Conservation (phyloP, 2,329 filamentous ascomycete genomes). For the Diaporthe citri region DNA sequence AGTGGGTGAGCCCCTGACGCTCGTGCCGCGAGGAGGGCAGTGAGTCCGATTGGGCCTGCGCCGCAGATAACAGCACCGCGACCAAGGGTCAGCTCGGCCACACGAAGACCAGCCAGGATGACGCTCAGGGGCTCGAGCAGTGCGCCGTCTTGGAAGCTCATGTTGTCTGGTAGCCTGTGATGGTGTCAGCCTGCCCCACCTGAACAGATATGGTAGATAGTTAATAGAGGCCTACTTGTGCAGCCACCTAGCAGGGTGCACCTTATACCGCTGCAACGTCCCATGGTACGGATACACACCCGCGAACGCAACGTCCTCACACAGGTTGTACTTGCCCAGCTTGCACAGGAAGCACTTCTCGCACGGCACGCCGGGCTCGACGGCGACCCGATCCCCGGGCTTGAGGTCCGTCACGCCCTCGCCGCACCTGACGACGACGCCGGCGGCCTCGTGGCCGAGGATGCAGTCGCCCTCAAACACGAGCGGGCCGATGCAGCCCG, state of each 20-base stretch:
- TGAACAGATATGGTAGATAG: no score
- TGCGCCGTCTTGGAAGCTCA: constrained; percentile 70
- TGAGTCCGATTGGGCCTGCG: constrained; percentile 73
- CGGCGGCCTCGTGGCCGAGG: constrained; percentile 74
- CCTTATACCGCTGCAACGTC: constrained; percentile 71
- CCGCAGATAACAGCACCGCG: constrained; percentile 69
- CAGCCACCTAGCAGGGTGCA: constrained; percentile 71
- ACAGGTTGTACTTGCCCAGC: constrained; percentile 73
- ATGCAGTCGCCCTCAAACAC: constrained; percentile 74
- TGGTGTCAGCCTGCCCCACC: not conserved
- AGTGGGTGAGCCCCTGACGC: constrained; percentile 74
- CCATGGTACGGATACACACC: constrained; percentile 73
- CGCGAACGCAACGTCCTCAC: constrained; percentile 71
- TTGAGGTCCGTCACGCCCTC: constrained; percentile 65
- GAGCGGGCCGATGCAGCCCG: constrained; percentile 72
- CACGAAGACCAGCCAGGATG: constrained; percentile 70
- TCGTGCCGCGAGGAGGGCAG: constrained; percentile 67
- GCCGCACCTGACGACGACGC: constrained; percentile 69
- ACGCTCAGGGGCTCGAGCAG: constrained; percentile 75
- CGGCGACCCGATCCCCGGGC: constrained; percentile 72
- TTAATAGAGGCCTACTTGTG: constrained; percentile 56
- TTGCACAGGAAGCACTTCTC: constrained; percentile 69
- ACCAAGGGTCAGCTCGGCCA: constrained; percentile 66
- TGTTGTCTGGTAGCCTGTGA: constrained; percentile 62
- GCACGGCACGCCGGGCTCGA: constrained; percentile 77